A percentile compares a stretch with the other conserved stretches of the same genome.
These are phyloP conservation scores for Pseudogymnoascus sp. DNA, from an alignment of 2,329 filamentous ascomycete species.

Conservation along the genomic window DNA sequence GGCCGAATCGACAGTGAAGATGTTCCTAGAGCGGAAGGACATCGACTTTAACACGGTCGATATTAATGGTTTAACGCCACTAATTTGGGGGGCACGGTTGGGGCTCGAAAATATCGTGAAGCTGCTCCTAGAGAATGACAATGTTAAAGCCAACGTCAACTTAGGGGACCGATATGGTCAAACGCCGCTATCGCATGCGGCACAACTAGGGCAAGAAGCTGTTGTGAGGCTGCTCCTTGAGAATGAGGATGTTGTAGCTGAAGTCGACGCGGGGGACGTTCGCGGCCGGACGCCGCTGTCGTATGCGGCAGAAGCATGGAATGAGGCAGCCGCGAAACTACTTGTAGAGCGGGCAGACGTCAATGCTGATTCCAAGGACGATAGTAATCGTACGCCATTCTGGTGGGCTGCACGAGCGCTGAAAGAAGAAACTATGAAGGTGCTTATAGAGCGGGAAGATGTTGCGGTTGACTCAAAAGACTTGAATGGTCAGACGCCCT, in stretches of 20 bases:
- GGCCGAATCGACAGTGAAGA: background rate
- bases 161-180: slow-evolving; percentile 12
- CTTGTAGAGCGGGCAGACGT: slow-evolving; percentile 2
- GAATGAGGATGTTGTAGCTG: background rate
- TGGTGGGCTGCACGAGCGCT: background rate
- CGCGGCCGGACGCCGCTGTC: background rate
- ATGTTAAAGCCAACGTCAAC: background rate
- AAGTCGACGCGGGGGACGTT: background rate
- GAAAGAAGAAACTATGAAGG: background rate
- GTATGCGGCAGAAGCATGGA: background rate
- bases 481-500: background rate
- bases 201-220: slow-evolving; percentile 18
- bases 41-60: background rate
- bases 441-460: background rate
- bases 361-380: slow-evolving; percentile 5
- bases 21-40: background rate
- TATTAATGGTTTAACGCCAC: background rate
- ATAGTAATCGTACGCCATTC: background rate
- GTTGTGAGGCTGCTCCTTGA: slow-evolving; percentile 23
- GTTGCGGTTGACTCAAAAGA: background rate
- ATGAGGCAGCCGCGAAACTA: background rate
- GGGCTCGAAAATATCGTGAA: background rate
- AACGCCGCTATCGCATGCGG: slow-evolving; percentile 23
- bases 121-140: background rate
- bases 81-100: background rate